Percentiles rank a stretch among this genome's conserved stretches.
Conservation (phyloP, 2,329 filamentous ascomycete species). For the Xylariaceae sp. region DNA sequence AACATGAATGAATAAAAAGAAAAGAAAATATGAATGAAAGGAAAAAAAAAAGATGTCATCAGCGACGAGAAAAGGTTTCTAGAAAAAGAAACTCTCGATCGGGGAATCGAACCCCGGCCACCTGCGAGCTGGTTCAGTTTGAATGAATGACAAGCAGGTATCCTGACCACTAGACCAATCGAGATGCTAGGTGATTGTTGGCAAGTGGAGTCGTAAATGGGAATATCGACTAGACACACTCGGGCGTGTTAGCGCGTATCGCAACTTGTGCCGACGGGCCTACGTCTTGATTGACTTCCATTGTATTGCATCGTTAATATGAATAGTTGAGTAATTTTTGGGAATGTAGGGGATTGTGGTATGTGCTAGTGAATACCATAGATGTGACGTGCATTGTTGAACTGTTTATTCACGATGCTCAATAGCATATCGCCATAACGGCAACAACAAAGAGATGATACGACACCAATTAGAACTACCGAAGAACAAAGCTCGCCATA, state of each 20-base stretch:
- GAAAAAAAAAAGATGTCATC: not conserved
- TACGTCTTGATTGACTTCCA: no score
- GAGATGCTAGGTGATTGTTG: not conserved
- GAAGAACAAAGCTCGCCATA: no score
- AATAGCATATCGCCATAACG: not conserved
- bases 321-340: no score
- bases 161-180: slow-evolving; percentile 22
- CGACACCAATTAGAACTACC: no score
- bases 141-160: slow-evolving; percentile 18
- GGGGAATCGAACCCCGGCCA: slow-evolving; percentile 34
- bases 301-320: no score
- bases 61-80: not conserved
- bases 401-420: no score
- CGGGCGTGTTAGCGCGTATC: not conserved
- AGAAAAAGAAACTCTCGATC: slow-evolving; percentile 24
- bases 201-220: not conserved
- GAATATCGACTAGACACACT: not conserved
- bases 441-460: not conserved
- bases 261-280: no score
- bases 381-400: no score
- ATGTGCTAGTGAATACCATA: no score
- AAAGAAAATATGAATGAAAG: not conserved
- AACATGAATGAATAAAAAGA: not conserved
- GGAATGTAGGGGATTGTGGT: no score
- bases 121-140: slow-evolving; percentile 20